Conservation (phyloP, 441 rosid genomes). For the Euphorbia neoarborescens region DNA sequence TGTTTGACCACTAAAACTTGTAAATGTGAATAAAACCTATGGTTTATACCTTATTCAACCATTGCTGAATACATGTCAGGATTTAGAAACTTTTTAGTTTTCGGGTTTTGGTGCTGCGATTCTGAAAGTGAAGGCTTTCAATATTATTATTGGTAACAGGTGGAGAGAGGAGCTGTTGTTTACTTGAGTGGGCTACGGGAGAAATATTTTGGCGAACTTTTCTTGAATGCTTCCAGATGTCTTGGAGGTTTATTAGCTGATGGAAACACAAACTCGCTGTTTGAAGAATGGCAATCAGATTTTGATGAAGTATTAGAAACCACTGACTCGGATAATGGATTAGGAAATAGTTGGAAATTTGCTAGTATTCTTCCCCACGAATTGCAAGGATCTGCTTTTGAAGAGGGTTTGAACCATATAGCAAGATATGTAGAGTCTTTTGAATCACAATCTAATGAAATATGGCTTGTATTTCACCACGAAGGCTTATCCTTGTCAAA, state of each 20-base stretch:
- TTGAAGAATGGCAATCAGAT: slow-evolving; percentile 30
- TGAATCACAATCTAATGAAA: slow-evolving; percentile 78
- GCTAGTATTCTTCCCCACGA: slow-evolving; percentile 26
- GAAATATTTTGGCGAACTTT: slow-evolving; percentile 89
- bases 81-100: background rate
- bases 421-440: slow-evolving; percentile 91
- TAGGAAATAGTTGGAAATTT: slow-evolving; percentile 26
- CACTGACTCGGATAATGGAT: slow-evolving; percentile 28
- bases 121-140: slow-evolving; percentile 5
- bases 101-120: slow-evolving; percentile 2
- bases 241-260: slow-evolving; percentile 37
- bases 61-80: background rate
- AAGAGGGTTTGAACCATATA: slow-evolving; percentile 83
- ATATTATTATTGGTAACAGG: slow-evolving; percentile 46
- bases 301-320: slow-evolving; percentile 21
- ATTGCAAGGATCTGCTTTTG: slow-evolving; percentile 31
- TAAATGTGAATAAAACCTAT: background rate
- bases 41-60: background rate
- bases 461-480: slow-evolving; percentile 88
- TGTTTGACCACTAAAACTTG: background rate
- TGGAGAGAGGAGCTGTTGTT: slow-evolving; percentile 75
- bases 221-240: slow-evolving; percentile 59
- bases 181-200: slow-evolving; percentile 88
- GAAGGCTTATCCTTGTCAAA: slow-evolving; percentile 90
- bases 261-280: slow-evolving; percentile 28